phyloP scores from a whole-genome alignment of 768 basidiomycete genomes.

The Asterophora lycoperdoides region DNA sequence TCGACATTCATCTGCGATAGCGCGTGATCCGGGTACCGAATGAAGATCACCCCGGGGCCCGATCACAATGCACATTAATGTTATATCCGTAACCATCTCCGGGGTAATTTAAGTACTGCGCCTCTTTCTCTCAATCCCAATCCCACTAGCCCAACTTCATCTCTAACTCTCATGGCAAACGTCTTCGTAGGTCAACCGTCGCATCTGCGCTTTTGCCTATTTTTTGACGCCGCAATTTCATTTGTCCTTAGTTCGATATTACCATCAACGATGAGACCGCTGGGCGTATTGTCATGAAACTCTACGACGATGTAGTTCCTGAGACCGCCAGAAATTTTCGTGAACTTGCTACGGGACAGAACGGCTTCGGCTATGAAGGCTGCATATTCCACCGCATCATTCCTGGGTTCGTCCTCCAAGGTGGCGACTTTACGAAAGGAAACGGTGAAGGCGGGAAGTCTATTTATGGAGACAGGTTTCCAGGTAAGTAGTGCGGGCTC shows the following conservation, averaged over 20 bases:
- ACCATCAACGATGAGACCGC: conserved; percentile 52
- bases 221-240: background rate
- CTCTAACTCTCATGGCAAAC: conserved; percentile 14
- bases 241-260: conserved; percentile 52
- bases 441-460: conserved; percentile 78
- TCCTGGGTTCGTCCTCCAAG: conserved; percentile 78
- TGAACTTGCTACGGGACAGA: conserved; percentile 61
- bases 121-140: background rate
- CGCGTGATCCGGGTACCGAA: conserved; percentile 11
- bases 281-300: conserved; percentile 75
- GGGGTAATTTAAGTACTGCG: conserved; percentile 1
- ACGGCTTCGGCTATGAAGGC: conserved; percentile 68
- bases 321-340: conserved; percentile 79
- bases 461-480: conserved; percentile 79
- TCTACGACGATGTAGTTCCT: conserved; percentile 80
- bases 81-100: conserved; percentile 9
- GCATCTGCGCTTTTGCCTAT: background rate
- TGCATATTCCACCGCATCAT: conserved; percentile 71
- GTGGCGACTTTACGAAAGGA: conserved; percentile 74
- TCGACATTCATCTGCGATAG: conserved; percentile 3
- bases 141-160: background rate
- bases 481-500: conserved; percentile 51
- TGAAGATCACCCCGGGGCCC: conserved; percentile 11
- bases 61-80: conserved; percentile 5
- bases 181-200: conserved; percentile 14